Conservation (phyloP, 2,329 filamentous ascomycete genomes). For the Exophiala spinifera region DNA sequence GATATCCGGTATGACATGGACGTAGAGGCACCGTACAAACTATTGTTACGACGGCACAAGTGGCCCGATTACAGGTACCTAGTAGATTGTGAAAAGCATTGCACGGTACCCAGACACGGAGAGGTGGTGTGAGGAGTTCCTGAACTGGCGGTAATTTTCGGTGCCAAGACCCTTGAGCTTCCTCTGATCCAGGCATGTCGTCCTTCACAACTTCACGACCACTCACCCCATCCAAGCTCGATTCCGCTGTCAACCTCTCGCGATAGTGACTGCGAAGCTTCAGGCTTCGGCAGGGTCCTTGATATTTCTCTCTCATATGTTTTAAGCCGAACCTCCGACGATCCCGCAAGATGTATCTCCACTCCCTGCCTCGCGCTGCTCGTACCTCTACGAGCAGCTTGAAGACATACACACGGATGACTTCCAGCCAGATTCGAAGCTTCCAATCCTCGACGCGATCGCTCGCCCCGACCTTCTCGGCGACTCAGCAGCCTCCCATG, state of each 20-base stretch:
- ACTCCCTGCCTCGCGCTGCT: conserved; percentile 45
- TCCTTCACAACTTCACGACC: conserved; percentile 12
- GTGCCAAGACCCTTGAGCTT: conserved; percentile 21
- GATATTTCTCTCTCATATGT: conserved; percentile 18
- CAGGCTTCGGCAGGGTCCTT: conserved; percentile 22
- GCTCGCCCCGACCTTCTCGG: conserved; percentile 38
- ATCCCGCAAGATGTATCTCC: conserved; percentile 41
- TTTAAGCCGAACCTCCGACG: conserved; percentile 13
- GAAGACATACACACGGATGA: conserved; percentile 29
- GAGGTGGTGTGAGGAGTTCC: conserved; percentile 14
- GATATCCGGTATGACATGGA: no score
- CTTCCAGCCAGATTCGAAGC: conserved; percentile 21
- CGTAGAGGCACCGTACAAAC: no score
- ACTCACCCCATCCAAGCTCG: conserved; percentile 9
- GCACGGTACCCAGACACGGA: neutral
- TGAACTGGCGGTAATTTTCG: conserved; percentile 8
- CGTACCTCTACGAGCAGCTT: conserved; percentile 40
- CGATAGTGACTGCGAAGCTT: conserved; percentile 24
- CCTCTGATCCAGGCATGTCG: conserved; percentile 17
- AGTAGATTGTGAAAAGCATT: neutral
- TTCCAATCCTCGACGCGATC: conserved; percentile 34
- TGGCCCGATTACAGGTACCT: no score
- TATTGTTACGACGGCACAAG: no score
- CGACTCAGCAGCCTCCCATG: conserved; percentile 38
- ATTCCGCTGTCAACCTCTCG: conserved; percentile 7